Evolutionary conservation across 176 grass and related monocot genomes (phyloP).

Genomic region (Calamus simplicifolius): DNA sequence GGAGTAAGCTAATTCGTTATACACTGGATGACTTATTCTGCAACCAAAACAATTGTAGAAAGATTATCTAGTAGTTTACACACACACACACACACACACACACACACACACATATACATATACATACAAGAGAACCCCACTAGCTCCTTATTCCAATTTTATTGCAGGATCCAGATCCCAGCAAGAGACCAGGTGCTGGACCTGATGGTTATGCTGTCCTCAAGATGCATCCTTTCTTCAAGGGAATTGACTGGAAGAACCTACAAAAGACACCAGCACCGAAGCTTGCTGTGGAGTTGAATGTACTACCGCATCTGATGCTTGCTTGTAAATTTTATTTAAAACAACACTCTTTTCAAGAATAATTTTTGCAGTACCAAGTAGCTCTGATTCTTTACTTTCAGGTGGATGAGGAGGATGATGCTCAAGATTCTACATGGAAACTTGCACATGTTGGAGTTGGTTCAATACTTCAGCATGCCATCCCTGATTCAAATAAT

Average conservation of each 20-base stretch:
- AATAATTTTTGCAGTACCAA: too few species aligned
- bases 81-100: too few species aligned
- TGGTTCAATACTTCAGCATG: slow-evolving; percentile 36
- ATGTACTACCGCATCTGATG: slow-evolving; percentile 24
- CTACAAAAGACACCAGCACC: slow-evolving; percentile 44
- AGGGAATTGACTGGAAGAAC: slow-evolving; percentile 87
- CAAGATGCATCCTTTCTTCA: slow-evolving; percentile 93
- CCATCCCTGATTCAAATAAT: slow-evolving; percentile 30
- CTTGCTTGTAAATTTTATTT: too few species aligned
- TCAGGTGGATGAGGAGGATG: slow-evolving; percentile 61
- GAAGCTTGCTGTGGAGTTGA: slow-evolving; percentile 42
- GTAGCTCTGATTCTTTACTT: neutral
- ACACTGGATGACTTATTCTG: too few species aligned
- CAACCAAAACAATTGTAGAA: too few species aligned
- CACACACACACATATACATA: too few species aligned
- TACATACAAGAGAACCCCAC: too few species aligned
- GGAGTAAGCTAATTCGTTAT: too few species aligned
- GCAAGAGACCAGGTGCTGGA: slow-evolving; percentile 65
- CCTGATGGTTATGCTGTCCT: slow-evolving; percentile 67
- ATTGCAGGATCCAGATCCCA: slow-evolving; percentile 81
- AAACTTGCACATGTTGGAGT: slow-evolving; percentile 52
- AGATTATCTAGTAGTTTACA: too few species aligned
- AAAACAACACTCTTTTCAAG: too few species aligned
- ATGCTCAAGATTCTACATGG: slow-evolving; percentile 65
- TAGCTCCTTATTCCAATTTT: slow-evolving; percentile 1